Evolutionary conservation across 2,329 filamentous ascomycete genomes (phyloP).

Genomic region (Sporothrix brunneoviolacea): DNA sequence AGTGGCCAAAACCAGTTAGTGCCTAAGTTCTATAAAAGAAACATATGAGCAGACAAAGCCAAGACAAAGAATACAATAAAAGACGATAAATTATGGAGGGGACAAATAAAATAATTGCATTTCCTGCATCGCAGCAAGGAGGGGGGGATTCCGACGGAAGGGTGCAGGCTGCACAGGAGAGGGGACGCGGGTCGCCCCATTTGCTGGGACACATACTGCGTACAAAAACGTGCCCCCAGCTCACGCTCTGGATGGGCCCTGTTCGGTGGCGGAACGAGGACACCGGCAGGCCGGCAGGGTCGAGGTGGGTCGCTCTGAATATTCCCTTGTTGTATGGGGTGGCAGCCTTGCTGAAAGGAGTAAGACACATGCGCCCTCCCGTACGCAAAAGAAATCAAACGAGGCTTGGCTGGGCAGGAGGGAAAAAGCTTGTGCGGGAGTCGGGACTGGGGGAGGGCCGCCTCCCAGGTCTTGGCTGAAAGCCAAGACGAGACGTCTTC

Average conservation of each 20-base stretch:
- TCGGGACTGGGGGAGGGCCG: background rate
- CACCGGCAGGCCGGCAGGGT: background rate
- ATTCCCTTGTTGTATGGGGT: background rate
- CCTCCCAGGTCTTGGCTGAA: background rate
- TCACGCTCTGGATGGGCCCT: constrained; percentile 3
- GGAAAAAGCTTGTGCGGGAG: background rate
- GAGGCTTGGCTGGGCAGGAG: too few relatives aligned
- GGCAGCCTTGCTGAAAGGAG: background rate
- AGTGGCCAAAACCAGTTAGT: too few relatives aligned
- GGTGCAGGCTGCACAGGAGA: background rate
- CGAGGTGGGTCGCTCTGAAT: background rate
- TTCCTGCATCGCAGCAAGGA: too few relatives aligned
- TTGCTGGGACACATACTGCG: background rate
- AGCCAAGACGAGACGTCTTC: background rate
- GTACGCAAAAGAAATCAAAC: too few relatives aligned
- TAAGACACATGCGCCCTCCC: background rate
- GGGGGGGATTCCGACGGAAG: too few relatives aligned
- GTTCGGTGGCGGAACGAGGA: constrained; percentile 6
- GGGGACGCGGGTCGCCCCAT: background rate
- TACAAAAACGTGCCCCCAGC: constrained; percentile 2
- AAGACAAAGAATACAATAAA: too few relatives aligned
- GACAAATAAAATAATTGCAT: too few relatives aligned
- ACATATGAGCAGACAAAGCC: too few relatives aligned
- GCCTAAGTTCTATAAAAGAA: too few relatives aligned
- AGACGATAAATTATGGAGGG: too few relatives aligned